phyloP scores from a whole-genome alignment of 73 alveolate species.

The Stentor roeselii region DNA sequence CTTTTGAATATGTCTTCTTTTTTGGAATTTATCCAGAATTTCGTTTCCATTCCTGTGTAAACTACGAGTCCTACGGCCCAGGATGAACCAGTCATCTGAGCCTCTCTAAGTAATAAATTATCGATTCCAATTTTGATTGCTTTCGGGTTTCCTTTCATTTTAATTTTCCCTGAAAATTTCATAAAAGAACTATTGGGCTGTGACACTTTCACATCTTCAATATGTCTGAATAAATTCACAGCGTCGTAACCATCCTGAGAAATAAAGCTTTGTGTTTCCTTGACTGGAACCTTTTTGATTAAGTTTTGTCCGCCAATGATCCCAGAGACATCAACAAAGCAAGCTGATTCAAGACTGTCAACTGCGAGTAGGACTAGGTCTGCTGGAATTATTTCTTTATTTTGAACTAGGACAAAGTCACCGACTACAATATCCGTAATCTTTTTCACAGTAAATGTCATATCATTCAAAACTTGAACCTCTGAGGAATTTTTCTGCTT shows the following conservation, averaged over 20 bases:
- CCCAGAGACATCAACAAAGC: conserved; percentile 42
- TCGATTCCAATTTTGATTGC: conserved; percentile 33
- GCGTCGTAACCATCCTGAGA: neutral
- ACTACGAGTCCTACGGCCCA: conserved; percentile 6
- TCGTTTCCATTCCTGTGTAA: conserved; percentile 73
- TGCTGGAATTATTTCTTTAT: neutral
- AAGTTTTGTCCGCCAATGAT: neutral
- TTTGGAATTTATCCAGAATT: conserved; percentile 64
- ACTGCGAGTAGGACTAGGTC: neutral
- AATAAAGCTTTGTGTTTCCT: conserved; percentile 1
- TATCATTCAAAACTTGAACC: no score
- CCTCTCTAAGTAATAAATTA: conserved; percentile 86
- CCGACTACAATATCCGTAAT: neutral
- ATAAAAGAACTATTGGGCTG: conserved; percentile 55
- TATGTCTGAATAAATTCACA: neutral
- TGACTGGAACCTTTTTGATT: neutral
- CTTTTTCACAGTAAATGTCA: no score
- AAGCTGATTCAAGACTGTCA: conserved; percentile 56
- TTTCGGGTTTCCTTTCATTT: conserved; percentile 42
- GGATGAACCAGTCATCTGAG: neutral
- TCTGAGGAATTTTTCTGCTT: no score
- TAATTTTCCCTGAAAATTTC: conserved; percentile 52
- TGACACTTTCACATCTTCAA: conserved; percentile 25
- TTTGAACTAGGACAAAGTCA: neutral
- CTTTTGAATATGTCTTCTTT: no score